Conservation (phyloP, 257 asterid species). For the Nicotiana benthamiana region DNA sequence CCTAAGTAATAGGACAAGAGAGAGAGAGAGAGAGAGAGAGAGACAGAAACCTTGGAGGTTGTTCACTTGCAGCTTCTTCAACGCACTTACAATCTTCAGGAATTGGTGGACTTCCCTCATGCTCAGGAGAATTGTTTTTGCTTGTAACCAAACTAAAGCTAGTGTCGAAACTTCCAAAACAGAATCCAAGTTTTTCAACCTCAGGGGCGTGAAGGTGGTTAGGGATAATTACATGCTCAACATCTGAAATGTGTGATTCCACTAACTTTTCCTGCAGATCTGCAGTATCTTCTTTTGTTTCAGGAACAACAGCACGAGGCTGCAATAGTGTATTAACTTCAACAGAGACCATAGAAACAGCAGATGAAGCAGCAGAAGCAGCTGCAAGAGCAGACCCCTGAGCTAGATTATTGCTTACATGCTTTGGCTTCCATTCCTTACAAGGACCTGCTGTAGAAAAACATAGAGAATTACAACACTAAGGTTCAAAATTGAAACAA, state of each 20-base stretch:
- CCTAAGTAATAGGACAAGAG: neutral
- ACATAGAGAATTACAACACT: slow-evolving; percentile 2
- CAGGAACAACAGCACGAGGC: slow-evolving; percentile 21
- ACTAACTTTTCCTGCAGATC: slow-evolving; percentile 64
- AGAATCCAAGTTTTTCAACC: slow-evolving; percentile 75
- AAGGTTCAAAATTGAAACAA: neutral
- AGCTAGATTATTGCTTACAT: slow-evolving; percentile 37
- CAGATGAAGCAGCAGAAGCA: slow-evolving; percentile 35
- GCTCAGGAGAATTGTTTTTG: slow-evolving; percentile 31
- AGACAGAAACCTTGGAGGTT: slow-evolving; percentile 48
- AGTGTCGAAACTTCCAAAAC: slow-evolving; percentile 91
- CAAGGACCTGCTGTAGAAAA: slow-evolving; percentile 46
- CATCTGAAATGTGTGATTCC: slow-evolving; percentile 48
- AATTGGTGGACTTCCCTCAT: slow-evolving; percentile 30
- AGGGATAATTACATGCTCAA: slow-evolving; percentile 74
- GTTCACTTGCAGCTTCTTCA: slow-evolving; percentile 56
- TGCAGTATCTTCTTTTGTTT: slow-evolving; percentile 43
- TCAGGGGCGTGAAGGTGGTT: slow-evolving; percentile 80
- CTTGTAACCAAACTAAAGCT: slow-evolving; percentile 47
- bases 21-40: slow-evolving; percentile 5
- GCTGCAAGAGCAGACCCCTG: slow-evolving; percentile 34
- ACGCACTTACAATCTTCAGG: slow-evolving; percentile 48
- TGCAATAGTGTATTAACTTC: slow-evolving; percentile 34
- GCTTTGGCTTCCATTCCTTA: slow-evolving; percentile 91
- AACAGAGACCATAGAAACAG: slow-evolving; percentile 31